Base-by-base conservation (phyloP, 2,329 filamentous ascomycete species). In the Colletotrichum camelliae region DNA sequence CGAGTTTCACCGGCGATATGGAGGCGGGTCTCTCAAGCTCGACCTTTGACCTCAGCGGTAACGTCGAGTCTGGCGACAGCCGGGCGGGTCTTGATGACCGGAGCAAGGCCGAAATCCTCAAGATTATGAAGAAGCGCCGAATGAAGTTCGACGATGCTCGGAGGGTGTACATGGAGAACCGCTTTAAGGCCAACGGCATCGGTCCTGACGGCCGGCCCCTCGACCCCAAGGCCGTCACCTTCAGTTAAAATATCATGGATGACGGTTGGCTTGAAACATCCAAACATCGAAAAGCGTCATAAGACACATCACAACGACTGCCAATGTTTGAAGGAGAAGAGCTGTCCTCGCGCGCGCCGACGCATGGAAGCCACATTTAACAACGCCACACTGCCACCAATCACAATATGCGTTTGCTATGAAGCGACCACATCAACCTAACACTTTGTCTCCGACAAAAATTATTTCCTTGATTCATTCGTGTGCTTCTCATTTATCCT, bases 221-320 rank as follows among this genome's bases (percentile, higher is more conserved):
- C 82, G 96, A 98, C 87, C 96, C 96, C 77, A 98, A 98, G 88
- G 98, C 98, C 83, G 96, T 98, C 75, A 97, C 95, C 83, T 98
- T 98, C 85, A 95, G 93, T 75, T 94, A 82, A 57, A 52, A 15
- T 31, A 15, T 31, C 12, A 64, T 16, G 61, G 18, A 64, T 21
- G n/a, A 27, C 18, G 18, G 29, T 12, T 33, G 58, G 6, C 7
- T n/a, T 9, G 18, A 31, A n/a, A 12, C 27, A 10, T 31, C 16
- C 31, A 62, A 13, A 12, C 29, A 31, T 33, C 12, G 4, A 58
- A 58, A 29, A 31, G n/a, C n/a, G 43, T 24, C 43, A n/a, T 52
- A 8, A 21, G 43, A 52, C n/a, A 52, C 21, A 52, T 13, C 43
- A 24, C n/a, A 52, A 13, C n/a, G 43, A 21, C 43, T 4, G 43